phyloP scores from a whole-genome alignment of 805 yeast genomes.

The Yamadazyma laniorum region DNA sequence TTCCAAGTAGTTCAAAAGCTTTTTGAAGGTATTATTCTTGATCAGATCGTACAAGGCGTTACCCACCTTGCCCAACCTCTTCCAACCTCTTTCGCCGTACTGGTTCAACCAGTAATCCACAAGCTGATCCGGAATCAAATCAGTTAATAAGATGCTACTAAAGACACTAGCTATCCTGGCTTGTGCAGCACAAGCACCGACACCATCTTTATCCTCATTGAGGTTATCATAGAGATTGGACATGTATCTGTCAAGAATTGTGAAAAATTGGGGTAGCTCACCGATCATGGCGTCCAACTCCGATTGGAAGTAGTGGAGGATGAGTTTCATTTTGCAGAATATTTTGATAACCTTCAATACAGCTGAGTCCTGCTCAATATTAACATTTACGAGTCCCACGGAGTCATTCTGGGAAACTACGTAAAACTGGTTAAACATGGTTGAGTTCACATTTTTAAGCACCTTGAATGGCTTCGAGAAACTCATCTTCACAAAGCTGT shows the following conservation, averaged over 20 bases:
- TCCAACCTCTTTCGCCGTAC: conserved; percentile 64
- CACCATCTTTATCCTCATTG: not conserved
- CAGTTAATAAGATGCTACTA: conserved; percentile 31
- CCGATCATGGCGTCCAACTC: conserved; percentile 19
- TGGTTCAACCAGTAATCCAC: conserved; percentile 63
- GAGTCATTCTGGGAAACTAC: not conserved
- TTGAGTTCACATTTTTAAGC: conserved; percentile 3
- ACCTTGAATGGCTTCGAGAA: conserved; percentile 1
- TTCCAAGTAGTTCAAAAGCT: conserved; percentile 55
- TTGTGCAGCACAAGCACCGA: not conserved
- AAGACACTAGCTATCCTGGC: not conserved
- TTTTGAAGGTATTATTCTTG: conserved; percentile 46
- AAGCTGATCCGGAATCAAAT: conserved; percentile 47
- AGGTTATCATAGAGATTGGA: conserved; percentile 31
- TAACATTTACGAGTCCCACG: conserved; percentile 3
- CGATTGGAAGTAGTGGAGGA: conserved; percentile 12
- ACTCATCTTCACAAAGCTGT: conserved; percentile 8
- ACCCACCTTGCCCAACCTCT: conserved; percentile 53
- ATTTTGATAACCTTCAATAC: conserved; percentile 6
- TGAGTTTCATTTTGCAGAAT: conserved; percentile 11
- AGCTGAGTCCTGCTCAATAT: not conserved
- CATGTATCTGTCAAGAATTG: conserved; percentile 30
- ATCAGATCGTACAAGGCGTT: conserved; percentile 49
- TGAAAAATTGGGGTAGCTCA: conserved; percentile 26
- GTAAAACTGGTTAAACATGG: conserved; percentile 13